These are phyloP conservation scores for Chrysoporthe austroafricana DNA, from an alignment of 2,329 filamentous ascomycete genomes.

Conservation along the genomic window DNA sequence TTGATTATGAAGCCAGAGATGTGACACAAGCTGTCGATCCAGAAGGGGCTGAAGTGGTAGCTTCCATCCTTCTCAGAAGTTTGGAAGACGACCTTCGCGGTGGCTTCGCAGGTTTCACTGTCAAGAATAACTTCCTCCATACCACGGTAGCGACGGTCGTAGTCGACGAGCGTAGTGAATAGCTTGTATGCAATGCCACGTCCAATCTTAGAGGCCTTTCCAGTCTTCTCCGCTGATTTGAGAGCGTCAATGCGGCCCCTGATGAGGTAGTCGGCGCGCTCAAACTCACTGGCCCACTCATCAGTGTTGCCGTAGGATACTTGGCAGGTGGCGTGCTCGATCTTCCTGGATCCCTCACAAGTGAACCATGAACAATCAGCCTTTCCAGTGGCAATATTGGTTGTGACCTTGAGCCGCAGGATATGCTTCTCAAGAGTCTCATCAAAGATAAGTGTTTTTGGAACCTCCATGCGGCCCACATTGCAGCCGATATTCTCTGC, in stretches of 20 bases:
- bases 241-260: conserved; percentile 63
- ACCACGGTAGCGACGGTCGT: conserved; percentile 56
- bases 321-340: conserved; percentile 65
- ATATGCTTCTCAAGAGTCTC: conserved; percentile 55
- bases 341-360: conserved; percentile 60
- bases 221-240: conserved; percentile 63
- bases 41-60: conserved; percentile 61
- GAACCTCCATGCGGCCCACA: conserved; percentile 68
- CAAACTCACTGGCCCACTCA: conserved; percentile 67
- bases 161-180: conserved; percentile 61
- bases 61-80: conserved; percentile 51
- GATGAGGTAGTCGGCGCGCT: conserved; percentile 71
- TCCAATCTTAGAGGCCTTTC: conserved; percentile 72
- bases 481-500: conserved; percentile 62
- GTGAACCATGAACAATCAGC: conserved; percentile 63
- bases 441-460: conserved; percentile 69
- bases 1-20: conserved; percentile 66
- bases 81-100: conserved; percentile 50
- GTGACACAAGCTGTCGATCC: conserved; percentile 63
- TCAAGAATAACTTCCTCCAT: conserved; percentile 63
- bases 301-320: conserved; percentile 64
- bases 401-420: conserved; percentile 63
- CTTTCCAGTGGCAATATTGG: conserved; percentile 57
- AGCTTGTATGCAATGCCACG: conserved; percentile 80
- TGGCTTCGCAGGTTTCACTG: conserved; percentile 48